Base-by-base conservation (phyloP, 129 eudicot genomes). In the Helianthus annuus region DNA sequence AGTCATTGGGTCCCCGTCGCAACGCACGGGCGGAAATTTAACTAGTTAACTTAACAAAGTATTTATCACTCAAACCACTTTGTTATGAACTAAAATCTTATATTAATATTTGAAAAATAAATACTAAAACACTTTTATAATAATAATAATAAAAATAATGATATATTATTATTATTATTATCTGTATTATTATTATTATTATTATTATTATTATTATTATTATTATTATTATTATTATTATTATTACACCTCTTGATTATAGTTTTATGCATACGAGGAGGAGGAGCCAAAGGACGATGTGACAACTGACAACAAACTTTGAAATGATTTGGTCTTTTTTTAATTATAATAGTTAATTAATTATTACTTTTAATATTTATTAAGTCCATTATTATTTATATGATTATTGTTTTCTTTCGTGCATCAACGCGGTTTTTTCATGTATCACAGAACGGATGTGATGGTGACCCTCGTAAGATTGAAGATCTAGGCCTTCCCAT, bases 391-490 rank as follows among this genome's bases (percentile, higher is more conserved):
- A 27, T 1, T 27, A 27, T 27, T 27, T 10, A 1, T 34, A 69
- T 77, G 16, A 53, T 61, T 77, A 51, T 40, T 61, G 66, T 69
- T 70, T 61, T 70, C 51, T 77, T 77, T 77, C 76, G 76, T 77
- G 81, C 81, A 70, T 70, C 71, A 70, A 77, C 81, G 81, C 81
- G 81, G 71, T 70, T 77, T 48, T 72, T 52, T 19, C 68, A 57
- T 77, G 81, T 77, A 39, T 62, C 49, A 77, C 81, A 77, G 76
- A 42, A 77, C 52, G 71, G 76, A 53, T 77, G 70, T 39, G 76
- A 77, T 70, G 55, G 76, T 40, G 72, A 77, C 81, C 66, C 66
- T 70, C 46, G 53, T 62, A 54, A 61, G 66, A 53, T 77, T 59
- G 76, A 77, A 77, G 81, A 70, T 70, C 56, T 62, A 70, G 71